These are phyloP conservation scores for Alisma plantagoaquatica DNA, from an alignment of 106 monocot genomes.

Conservation along the genomic window DNA sequence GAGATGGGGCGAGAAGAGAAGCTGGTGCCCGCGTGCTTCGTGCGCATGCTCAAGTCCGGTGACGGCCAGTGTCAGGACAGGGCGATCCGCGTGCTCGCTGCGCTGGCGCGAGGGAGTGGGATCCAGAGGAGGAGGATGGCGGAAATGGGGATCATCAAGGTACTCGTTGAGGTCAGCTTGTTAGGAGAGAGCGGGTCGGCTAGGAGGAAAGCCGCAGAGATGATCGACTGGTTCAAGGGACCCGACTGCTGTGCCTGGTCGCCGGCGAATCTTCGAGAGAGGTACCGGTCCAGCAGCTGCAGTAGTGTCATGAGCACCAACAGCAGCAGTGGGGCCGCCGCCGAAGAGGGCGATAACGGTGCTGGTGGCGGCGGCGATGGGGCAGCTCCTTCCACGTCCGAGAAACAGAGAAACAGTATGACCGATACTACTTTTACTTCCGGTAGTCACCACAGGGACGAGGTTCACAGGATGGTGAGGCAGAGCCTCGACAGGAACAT, in stretches of 20 bases:
- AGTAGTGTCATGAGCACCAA: too few species aligned
- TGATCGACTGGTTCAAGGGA: slow-evolving; percentile 61
- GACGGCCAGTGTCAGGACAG: slow-evolving; percentile 48
- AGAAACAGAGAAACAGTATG: neutral
- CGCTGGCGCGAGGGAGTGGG: slow-evolving; percentile 28
- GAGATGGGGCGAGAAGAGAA: slow-evolving; percentile 32
- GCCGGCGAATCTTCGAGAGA: too few species aligned
- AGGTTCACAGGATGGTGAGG: slow-evolving; percentile 42
- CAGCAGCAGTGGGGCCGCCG: slow-evolving; percentile 41
- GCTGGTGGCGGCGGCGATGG: neutral
- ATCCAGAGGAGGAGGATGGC: slow-evolving; percentile 31
- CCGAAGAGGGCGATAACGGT: neutral
- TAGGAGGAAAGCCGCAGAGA: slow-evolving; percentile 41
- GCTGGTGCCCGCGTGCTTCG: slow-evolving; percentile 22
- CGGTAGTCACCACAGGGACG: slow-evolving; percentile 12
- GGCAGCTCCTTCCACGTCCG: too few species aligned
- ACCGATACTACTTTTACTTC: too few species aligned
- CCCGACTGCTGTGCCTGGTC: neutral
- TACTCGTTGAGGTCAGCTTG: slow-evolving; percentile 51
- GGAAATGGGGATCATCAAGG: slow-evolving; percentile 30
- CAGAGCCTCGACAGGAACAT: slow-evolving; percentile 67
- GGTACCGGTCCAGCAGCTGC: too few species aligned
- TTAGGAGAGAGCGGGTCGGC: slow-evolving; percentile 50
- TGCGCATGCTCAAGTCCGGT: slow-evolving; percentile 33
- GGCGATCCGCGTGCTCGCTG: slow-evolving; percentile 46